Conservation (phyloP, 1,284 basidiomycete species). For the Ganoderma boninense region DNA sequence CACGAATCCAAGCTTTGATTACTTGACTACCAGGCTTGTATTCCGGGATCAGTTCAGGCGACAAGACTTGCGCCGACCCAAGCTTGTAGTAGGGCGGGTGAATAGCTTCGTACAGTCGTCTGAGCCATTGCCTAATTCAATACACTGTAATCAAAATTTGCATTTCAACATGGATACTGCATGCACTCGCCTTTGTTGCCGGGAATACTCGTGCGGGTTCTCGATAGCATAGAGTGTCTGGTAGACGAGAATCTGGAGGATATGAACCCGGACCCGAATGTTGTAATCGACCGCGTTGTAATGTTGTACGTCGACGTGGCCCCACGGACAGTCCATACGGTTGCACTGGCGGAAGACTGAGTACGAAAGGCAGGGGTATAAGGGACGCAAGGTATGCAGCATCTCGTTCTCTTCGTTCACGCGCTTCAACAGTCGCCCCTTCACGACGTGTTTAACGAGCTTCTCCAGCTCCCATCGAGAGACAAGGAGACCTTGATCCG, state of each 20-base stretch:
- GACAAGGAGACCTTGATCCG: slow-evolving; percentile 24
- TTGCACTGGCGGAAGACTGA: slow-evolving; percentile 47
- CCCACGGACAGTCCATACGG: slow-evolving; percentile 45
- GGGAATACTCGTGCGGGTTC: slow-evolving; percentile 26
- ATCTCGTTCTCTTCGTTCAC: slow-evolving; percentile 47
- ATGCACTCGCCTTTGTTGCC: slow-evolving; percentile 35
- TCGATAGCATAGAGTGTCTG: slow-evolving; percentile 42
- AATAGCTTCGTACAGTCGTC: slow-evolving; percentile 34
- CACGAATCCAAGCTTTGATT: slow-evolving; percentile 50
- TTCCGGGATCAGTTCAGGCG: slow-evolving; percentile 46
- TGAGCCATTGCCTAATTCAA: slow-evolving; percentile 34
- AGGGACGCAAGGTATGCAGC: slow-evolving; percentile 42
- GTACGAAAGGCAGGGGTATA: slow-evolving; percentile 52
- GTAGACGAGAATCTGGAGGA: slow-evolving; percentile 58
- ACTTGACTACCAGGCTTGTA: slow-evolving; percentile 44
- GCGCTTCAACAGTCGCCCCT: slow-evolving; percentile 38
- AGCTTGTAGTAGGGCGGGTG: slow-evolving; percentile 34
- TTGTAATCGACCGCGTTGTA: slow-evolving; percentile 47
- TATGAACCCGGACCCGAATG: slow-evolving; percentile 49
- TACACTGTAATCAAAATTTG: background rate
- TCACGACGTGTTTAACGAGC: slow-evolving; percentile 37
- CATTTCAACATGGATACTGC: background rate
- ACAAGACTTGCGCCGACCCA: slow-evolving; percentile 41
- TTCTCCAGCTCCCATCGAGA: slow-evolving; percentile 28
- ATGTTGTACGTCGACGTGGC: slow-evolving; percentile 43